Percentiles rank a stretch among this genome's conserved stretches.
These are phyloP conservation scores for Panicum virgatum DNA, from an alignment of 202 grass and related monocot genomes.

Conservation along the genomic window DNA sequence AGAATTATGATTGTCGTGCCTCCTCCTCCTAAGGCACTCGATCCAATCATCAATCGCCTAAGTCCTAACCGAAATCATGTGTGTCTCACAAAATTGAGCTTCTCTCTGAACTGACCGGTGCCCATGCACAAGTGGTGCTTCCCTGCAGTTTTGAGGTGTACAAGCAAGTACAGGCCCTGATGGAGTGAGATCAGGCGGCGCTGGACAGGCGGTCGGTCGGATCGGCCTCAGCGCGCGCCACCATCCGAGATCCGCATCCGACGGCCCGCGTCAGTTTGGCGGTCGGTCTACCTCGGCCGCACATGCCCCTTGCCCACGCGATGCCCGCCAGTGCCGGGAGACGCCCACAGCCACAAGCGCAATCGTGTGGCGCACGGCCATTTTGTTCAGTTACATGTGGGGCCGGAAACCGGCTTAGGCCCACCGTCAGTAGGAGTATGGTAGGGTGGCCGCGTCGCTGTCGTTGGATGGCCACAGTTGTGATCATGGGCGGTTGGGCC, in stretches of 20 bases:
- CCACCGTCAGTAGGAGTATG: not conserved
- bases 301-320: constrained; percentile 9
- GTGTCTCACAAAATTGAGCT: not conserved
- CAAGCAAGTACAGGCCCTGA: not conserved
- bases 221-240: not conserved
- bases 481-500: constrained; percentile 7
- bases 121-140: not conserved
- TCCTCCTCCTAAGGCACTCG: not conserved
- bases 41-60: not conserved
- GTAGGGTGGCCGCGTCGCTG: not conserved
- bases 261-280: constrained; percentile 20
- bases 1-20: too few species aligned
- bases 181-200: not conserved
- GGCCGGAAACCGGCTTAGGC: not conserved
- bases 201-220: not conserved
- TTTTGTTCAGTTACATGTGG: constrained; percentile 20
- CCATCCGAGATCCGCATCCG: constrained; percentile 24
- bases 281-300: constrained; percentile 36
- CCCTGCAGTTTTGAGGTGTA: not conserved
- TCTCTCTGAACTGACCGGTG: not conserved
- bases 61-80: not conserved
- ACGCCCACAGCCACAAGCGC: not conserved
- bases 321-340: constrained; percentile 31
- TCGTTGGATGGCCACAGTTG: not conserved
- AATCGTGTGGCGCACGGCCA: not conserved